phyloP scores from a whole-genome alignment of 768 basidiomycete genomes.

The Pseudohyphozyma bogoriensis region DNA sequence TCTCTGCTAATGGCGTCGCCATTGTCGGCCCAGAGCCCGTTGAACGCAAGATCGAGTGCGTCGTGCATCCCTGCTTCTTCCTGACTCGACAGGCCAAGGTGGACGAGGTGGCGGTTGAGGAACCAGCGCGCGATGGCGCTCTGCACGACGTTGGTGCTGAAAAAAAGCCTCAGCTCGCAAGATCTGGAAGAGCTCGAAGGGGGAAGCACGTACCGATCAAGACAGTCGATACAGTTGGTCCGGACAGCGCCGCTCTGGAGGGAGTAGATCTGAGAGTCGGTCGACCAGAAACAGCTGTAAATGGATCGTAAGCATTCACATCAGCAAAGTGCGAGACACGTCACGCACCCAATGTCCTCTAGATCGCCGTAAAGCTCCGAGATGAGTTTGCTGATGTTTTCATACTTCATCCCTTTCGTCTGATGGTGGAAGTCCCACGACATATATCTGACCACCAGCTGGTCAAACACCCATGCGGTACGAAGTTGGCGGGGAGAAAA shows the following conservation, averaged over 20 bases:
- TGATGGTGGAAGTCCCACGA: slow-evolving; percentile 36
- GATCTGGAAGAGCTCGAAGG: not conserved
- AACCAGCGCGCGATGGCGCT: slow-evolving; percentile 84
- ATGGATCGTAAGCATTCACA: not conserved
- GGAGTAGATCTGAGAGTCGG: slow-evolving; percentile 11
- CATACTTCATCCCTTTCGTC: slow-evolving; percentile 65
- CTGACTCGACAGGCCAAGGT: slow-evolving; percentile 49
- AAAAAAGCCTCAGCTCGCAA: not conserved
- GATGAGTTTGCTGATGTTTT: slow-evolving; percentile 25
- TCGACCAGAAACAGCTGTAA: slow-evolving; percentile 30
- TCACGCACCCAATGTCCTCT: slow-evolving; percentile 24
- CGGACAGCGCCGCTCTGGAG: slow-evolving; percentile 25
- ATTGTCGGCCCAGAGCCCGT: slow-evolving; percentile 97
- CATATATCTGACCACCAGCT: slow-evolving; percentile 13
- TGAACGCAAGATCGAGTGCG: slow-evolving; percentile 64
- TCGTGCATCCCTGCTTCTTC: slow-evolving; percentile 52
- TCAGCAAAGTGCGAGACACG: not conserved
- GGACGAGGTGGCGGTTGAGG: slow-evolving; percentile 43
- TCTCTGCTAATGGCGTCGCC: slow-evolving; percentile 80
- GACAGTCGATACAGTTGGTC: slow-evolving; percentile 31
- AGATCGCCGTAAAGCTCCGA: slow-evolving; percentile 21
- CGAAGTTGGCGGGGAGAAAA: no score
- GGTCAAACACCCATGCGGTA: not conserved
- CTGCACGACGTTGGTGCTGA: slow-evolving; percentile 31
- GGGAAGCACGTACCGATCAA: slow-evolving; percentile 17